A percentile compares a stretch with the other conserved stretches of the same genome.
Evolutionary conservation across 1,284 basidiomycete species (phyloP).

Genomic region (Porodaedalea pini): DNA sequence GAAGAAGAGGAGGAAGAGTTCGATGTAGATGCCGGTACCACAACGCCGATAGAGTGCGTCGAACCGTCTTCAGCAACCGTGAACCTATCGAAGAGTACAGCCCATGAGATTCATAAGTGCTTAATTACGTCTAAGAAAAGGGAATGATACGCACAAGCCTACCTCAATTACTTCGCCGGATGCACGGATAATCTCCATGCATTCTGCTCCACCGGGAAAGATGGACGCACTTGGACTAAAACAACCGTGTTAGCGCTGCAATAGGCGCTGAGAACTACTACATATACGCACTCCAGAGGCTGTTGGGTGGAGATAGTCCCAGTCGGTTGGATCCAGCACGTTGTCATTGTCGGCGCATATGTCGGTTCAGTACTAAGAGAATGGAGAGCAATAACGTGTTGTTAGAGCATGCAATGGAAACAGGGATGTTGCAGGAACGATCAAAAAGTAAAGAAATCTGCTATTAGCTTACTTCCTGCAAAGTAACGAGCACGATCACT

Average conservation of each 20-base stretch:
- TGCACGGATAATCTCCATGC: slow-evolving; percentile 7
- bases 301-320: slow-evolving; percentile 2
- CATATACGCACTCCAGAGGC: neutral
- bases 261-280: neutral
- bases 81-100: neutral
- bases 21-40: neutral
- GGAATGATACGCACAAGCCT: neutral
- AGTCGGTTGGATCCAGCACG: slow-evolving; percentile 12
- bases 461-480: neutral
- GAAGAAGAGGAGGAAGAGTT: slow-evolving; percentile 6
- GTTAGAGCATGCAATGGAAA: neutral
- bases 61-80: slow-evolving; percentile 13
- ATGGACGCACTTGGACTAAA: neutral
- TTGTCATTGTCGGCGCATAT: slow-evolving; percentile 12
- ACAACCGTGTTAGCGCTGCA: neutral
- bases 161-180: slow-evolving; percentile 9
- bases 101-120: neutral
- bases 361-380: slow-evolving; percentile 5
- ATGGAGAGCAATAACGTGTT: neutral
- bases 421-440: too few species aligned
- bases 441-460: neutral
- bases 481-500: neutral
- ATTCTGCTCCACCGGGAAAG: slow-evolving; percentile 14
- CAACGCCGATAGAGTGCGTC: slow-evolving; percentile 1
- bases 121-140: neutral